Base-by-base conservation (phyloP, 73 alveolate species). In the Diophrys appendiculata region DNA sequence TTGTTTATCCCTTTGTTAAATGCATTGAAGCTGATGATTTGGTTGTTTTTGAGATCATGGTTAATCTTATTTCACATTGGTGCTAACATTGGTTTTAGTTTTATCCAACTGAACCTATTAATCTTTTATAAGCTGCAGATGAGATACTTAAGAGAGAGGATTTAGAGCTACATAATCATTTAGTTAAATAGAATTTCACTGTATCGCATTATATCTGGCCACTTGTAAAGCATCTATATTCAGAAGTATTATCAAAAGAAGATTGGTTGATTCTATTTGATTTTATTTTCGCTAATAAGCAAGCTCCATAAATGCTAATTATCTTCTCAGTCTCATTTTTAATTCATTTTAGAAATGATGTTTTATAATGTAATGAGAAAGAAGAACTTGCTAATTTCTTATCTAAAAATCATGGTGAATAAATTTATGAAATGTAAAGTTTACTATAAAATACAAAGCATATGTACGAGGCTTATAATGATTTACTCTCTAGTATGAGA, bases 221-320 rank as follows among this genome's bases (percentile, higher is more conserved):
- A 1, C 29, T 80, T 0, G 53, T 90, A 29, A 68, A 81, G 1
- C 68, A 69, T 28, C 77, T 90, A n/a, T 90, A 72, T 54, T 76
- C 93, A 33, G 92, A 90, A 69, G 68, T 90, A 32, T 54, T 86
- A 23, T 27, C 86, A 3, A 82, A 90, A 65, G 93, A 90, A 14
- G 88, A 86, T 25, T 90, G 96, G 96, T 54, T 82, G 33, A 76
- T 65, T 33, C 33, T 90, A 30, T 64, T 86, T 26, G 96, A 90
- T 86, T 30, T 68, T 71, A 22, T 90, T 28, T 68, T 90, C 30
- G 68, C 87, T 34, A 56, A 90, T 80, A 83, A 83, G 28, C 80
- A 88, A 32, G 77, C 69, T 55, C 95, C 87, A 18, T 80, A 76
- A 55, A 33, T 70, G 22, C 29, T 81, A 33, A 43, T 70, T 32